These are phyloP conservation scores for Neurospora intermedia DNA, from an alignment of 495 filamentous ascomycete species.

Conservation along the genomic window DNA sequence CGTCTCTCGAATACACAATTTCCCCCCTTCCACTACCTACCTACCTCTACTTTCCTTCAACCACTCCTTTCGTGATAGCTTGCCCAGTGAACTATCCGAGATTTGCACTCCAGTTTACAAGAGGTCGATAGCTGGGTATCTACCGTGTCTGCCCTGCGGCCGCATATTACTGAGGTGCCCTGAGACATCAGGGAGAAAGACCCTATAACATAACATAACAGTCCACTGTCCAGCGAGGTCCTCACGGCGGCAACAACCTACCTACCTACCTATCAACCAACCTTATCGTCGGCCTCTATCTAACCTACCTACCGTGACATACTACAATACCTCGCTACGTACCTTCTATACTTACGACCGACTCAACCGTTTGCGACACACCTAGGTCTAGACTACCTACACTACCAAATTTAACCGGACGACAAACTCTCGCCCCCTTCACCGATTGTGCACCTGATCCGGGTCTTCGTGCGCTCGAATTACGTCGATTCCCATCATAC, in stretches of 20 bases:
- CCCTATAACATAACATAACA: background rate
- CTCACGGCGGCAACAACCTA: background rate
- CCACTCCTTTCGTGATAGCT: background rate
- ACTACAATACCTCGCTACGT: background rate
- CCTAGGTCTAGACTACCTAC: background rate
- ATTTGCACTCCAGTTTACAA: background rate
- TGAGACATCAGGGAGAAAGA: background rate
- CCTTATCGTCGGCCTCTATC: background rate
- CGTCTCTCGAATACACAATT: background rate
- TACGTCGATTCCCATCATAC: background rate
- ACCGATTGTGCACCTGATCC: background rate
- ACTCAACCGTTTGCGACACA: background rate
- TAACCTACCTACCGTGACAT: too few species aligned
- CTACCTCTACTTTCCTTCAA: background rate
- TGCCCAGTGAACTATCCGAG: background rate
- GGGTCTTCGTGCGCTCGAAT: background rate
- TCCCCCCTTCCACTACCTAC: background rate
- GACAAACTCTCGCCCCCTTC: background rate
- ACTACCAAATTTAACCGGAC: background rate
- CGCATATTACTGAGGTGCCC: background rate
- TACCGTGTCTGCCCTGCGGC: background rate
- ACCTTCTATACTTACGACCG: background rate
- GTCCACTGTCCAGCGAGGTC: background rate
- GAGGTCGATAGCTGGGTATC: background rate
- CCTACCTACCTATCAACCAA: background rate